phyloP scores from a whole-genome alignment of 2,329 filamentous ascomycete genomes.

The Fusarium sacchari region DNA sequence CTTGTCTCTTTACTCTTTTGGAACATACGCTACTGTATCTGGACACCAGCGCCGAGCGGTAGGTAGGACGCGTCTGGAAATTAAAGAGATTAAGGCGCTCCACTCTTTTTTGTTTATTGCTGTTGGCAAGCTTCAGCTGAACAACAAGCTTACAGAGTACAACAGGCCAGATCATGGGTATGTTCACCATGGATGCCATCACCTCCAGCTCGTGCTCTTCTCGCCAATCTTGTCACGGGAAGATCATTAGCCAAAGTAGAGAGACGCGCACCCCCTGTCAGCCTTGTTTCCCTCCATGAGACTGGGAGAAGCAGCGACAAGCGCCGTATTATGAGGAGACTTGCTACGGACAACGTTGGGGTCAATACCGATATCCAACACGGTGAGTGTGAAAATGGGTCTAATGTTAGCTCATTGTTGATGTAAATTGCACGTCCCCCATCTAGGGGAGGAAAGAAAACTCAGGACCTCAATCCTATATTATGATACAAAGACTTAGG shows the following conservation, averaged over 20 bases:
- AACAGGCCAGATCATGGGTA: not conserved
- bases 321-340: conserved; percentile 1
- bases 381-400: not conserved
- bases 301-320: conserved; percentile 1
- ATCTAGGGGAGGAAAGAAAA: too few relatives aligned
- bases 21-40: conserved; percentile 22
- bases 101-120: conserved; percentile 30
- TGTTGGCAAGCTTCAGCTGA: conserved; percentile 10
- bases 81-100: conserved; percentile 40
- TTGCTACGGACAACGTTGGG: not conserved
- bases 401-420: not conserved
- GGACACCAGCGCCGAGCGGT: conserved; percentile 18
- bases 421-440: conserved; percentile 28
- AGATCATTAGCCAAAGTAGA: conserved; percentile 38
- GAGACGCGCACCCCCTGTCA: conserved; percentile 31
- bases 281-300: conserved; percentile 17
- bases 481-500: too few relatives aligned
- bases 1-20: conserved; percentile 20
- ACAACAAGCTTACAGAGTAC: conserved; percentile 7
- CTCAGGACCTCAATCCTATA: too few relatives aligned
- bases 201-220: conserved; percentile 27
- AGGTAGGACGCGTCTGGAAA: conserved; percentile 40
- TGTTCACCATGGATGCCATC: conserved; percentile 9
- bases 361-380: not conserved
- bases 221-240: conserved; percentile 44